Conservation (phyloP, 345 rosid genomes). For the Luvunga scandens region DNA sequence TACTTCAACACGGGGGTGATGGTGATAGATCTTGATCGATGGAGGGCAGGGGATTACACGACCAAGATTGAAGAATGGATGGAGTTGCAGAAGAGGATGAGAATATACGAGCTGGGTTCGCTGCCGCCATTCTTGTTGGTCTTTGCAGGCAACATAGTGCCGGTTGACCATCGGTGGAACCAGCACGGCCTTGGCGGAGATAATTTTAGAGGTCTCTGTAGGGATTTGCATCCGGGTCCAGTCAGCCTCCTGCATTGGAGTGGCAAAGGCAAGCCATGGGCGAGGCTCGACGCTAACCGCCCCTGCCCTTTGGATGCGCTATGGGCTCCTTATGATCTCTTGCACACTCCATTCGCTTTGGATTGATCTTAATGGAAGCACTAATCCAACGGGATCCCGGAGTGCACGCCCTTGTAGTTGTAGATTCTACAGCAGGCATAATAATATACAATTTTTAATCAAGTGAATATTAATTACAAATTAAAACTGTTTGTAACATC, state of each 20-base stretch:
- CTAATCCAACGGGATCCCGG: no score
- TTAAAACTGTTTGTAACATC: background rate
- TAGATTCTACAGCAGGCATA: constrained; percentile 18
- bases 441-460: background rate
- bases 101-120: constrained; percentile 78
- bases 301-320: constrained; percentile 65
- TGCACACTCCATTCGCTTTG: constrained; percentile 51
- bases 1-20: constrained; percentile 89
- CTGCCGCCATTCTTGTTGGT: constrained; percentile 75
- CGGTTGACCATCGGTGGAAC: constrained; percentile 81
- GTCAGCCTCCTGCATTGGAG: constrained; percentile 69
- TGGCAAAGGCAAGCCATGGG: constrained; percentile 77
- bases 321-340: constrained; percentile 64
- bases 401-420: background rate
- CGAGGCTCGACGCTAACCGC: constrained; percentile 55
- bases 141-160: constrained; percentile 63
- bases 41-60: constrained; percentile 73
- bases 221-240: constrained; percentile 64
- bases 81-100: constrained; percentile 66
- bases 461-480: background rate
- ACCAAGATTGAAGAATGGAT: constrained; percentile 86
- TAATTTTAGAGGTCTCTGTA: constrained; percentile 53
- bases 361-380: constrained; percentile 30
- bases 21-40: constrained; percentile 84
- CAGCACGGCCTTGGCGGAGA: constrained; percentile 74